These are phyloP conservation scores for Gilbertella persicaria DNA, from an alignment of 371 early-diverging fungal species.

Conservation along the genomic window DNA sequence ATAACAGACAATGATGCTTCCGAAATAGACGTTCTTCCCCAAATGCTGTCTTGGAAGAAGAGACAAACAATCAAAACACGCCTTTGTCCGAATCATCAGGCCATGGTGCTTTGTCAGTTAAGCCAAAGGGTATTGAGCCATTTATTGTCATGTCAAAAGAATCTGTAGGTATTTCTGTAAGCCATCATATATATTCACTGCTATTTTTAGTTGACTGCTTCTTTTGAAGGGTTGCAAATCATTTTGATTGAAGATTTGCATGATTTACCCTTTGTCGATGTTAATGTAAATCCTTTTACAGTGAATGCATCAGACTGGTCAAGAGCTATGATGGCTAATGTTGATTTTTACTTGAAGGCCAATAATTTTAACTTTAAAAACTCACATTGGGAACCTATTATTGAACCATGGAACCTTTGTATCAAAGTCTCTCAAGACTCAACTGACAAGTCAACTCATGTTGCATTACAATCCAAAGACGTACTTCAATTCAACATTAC, in stretches of 20 bases:
- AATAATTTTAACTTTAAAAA: conserved; percentile 88
- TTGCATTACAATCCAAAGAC: conserved; percentile 61
- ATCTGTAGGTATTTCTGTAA: too few species aligned
- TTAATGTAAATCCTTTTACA: conserved; percentile 64
- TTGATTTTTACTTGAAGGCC: conserved; percentile 67
- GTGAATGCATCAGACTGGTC: conserved; percentile 78
- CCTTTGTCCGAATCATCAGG: neutral
- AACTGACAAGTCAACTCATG: conserved; percentile 22
- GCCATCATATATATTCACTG: too few species aligned
- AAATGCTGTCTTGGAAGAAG: neutral
- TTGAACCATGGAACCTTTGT: conserved; percentile 75
- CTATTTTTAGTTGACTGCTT: conserved; percentile 36
- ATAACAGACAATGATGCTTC: conserved; percentile 8
- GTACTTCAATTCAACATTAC: conserved; percentile 73
- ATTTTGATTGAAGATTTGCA: conserved; percentile 81
- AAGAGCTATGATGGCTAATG: conserved; percentile 67
- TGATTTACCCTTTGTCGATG: conserved; percentile 79
- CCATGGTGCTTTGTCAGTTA: neutral
- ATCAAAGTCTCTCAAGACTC: conserved; percentile 37
- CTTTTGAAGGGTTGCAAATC: conserved; percentile 65
- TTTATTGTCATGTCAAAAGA: conserved; percentile 53
- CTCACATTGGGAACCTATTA: conserved; percentile 91
- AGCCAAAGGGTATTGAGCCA: conserved; percentile 30
- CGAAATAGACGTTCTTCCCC: conserved; percentile 1
- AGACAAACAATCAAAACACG: neutral